phyloP scores from a whole-genome alignment of 2,329 filamentous ascomycete genomes.

The Fusarium compactum region DNA sequence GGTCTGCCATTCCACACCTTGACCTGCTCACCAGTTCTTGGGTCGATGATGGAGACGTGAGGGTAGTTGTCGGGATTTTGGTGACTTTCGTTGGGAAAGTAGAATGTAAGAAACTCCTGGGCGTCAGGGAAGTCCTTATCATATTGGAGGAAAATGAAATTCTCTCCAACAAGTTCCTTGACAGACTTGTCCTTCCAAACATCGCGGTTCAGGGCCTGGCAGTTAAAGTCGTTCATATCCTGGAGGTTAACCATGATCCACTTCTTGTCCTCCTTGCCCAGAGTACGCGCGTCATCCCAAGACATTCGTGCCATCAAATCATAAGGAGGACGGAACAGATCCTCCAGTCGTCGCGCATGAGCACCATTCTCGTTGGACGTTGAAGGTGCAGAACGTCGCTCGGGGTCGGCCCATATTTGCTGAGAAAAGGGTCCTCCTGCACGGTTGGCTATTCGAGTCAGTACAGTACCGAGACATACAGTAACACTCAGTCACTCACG shows the following conservation, averaged over 20 bases:
- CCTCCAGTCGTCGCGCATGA: slow-evolving; percentile 83
- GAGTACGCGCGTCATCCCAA: slow-evolving; percentile 87
- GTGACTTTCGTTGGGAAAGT: slow-evolving; percentile 77
- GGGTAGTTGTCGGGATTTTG: slow-evolving; percentile 93
- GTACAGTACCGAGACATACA: neutral
- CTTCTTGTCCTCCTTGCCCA: slow-evolving; percentile 89
- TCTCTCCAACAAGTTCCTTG: slow-evolving; percentile 83
- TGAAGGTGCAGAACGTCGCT: slow-evolving; percentile 37
- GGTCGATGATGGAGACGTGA: slow-evolving; percentile 95
- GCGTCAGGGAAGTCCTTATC: slow-evolving; percentile 85
- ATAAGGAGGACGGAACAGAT: slow-evolving; percentile 92
- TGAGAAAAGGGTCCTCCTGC: slow-evolving; percentile 55
- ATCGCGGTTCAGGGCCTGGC: slow-evolving; percentile 92
- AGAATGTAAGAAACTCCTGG: slow-evolving; percentile 87
- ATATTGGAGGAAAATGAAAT: slow-evolving; percentile 97
- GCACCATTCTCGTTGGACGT: slow-evolving; percentile 62
- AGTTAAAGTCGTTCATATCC: slow-evolving; percentile 92
- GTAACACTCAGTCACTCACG: slow-evolving; percentile 45
- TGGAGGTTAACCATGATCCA: slow-evolving; percentile 98
- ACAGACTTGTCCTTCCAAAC: slow-evolving; percentile 92
- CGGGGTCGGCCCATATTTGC: slow-evolving; percentile 54
- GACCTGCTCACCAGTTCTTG: slow-evolving; percentile 94
- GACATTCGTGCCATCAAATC: slow-evolving; percentile 83
- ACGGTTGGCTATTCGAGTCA: slow-evolving; percentile 28
- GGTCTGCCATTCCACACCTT: slow-evolving; percentile 93